Conservation (phyloP, 768 basidiomycete species). For the Termitomyces sp. region DNA sequence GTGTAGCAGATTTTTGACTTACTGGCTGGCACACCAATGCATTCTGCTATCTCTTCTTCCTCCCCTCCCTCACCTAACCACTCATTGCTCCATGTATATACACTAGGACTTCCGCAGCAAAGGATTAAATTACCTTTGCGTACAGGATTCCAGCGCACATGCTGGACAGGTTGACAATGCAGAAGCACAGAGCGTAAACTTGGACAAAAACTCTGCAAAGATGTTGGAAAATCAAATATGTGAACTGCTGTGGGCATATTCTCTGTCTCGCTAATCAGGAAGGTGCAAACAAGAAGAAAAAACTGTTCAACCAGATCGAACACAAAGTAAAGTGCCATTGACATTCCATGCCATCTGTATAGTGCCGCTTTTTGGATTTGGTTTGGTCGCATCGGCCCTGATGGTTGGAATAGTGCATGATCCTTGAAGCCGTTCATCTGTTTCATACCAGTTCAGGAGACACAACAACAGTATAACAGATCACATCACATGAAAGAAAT, state of each 20-base stretch:
- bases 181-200: constrained; percentile 60
- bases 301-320: constrained; percentile 55
- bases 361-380: constrained; percentile 61
- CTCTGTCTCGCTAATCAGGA: constrained; percentile 32
- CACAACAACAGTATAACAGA: neutral
- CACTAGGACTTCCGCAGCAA: constrained; percentile 59
- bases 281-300: neutral
- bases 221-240: constrained; percentile 66
- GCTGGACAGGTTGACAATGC: constrained; percentile 56
- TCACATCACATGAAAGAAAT: constrained; percentile 71
- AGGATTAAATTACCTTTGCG: constrained; percentile 64
- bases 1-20: constrained; percentile 25
- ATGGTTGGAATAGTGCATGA: constrained; percentile 44
- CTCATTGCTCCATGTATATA: constrained; percentile 82
- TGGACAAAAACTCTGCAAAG: constrained; percentile 52
- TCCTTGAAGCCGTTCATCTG: constrained; percentile 63
- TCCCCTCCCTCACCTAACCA: constrained; percentile 55
- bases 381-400: constrained; percentile 53
- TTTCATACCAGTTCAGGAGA: neutral
- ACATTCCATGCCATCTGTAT: constrained; percentile 79
- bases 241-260: constrained; percentile 57
- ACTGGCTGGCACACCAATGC: constrained; percentile 86
- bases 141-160: constrained; percentile 80
- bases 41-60: constrained; percentile 82
- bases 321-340: constrained; percentile 65